Percentiles rank a stretch among this genome's conserved stretches.
These are phyloP conservation scores for Mycena galericulata DNA, from an alignment of 768 basidiomycete genomes.

Conservation along the genomic window DNA sequence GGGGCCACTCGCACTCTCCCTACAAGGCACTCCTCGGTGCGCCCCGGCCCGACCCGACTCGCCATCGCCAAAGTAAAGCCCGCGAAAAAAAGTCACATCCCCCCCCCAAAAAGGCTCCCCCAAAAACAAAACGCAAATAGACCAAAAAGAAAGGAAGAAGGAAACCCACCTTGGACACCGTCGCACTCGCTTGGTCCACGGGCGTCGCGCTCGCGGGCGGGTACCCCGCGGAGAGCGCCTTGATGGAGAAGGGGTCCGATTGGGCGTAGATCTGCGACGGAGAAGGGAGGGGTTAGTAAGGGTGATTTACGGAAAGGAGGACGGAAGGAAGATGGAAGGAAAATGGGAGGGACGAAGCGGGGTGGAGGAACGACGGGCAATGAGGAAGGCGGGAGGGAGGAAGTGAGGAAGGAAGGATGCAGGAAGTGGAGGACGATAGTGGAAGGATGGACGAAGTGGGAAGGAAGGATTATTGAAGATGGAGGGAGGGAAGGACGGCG, in stretches of 20 bases:
- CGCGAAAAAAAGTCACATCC: too few relatives aligned
- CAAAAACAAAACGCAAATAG: too few relatives aligned
- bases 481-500: too few relatives aligned
- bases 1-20: too few relatives aligned
- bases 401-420: background rate
- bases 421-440: background rate
- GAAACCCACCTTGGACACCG: constrained; percentile 27
- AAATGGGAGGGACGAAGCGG: background rate
- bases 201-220: constrained; percentile 27
- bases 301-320: background rate
- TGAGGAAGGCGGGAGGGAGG: background rate
- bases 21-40: too few relatives aligned
- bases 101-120: too few relatives aligned
- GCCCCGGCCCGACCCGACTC: too few relatives aligned
- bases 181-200: constrained; percentile 11
- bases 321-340: background rate
- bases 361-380: background rate
- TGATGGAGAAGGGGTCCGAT: constrained; percentile 29
- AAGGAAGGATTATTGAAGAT: too few relatives aligned
- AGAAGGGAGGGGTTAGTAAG: background rate
- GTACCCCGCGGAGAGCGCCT: constrained; percentile 27
- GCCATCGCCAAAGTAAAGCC: too few relatives aligned
- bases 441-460: background rate
- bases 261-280: constrained; percentile 30
- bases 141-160: too few relatives aligned